Conservation (phyloP, 352 stramenopile species). For the Phytophthora tentaculata region DNA sequence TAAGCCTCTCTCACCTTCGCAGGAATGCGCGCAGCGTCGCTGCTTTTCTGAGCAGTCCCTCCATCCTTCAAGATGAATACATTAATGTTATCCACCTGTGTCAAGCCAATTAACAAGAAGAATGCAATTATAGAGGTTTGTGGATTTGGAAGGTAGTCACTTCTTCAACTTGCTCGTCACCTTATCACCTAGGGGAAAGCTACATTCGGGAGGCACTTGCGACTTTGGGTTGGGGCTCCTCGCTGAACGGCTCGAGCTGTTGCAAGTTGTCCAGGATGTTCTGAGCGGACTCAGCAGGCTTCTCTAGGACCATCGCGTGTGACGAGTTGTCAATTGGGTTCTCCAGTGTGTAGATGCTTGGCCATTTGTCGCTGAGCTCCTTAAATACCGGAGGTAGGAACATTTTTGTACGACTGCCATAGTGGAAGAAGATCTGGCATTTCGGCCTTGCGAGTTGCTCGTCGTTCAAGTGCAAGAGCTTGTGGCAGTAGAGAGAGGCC, state of each 20-base stretch:
- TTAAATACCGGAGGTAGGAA: conserved; percentile 29
- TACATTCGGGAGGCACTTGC: conserved; percentile 9
- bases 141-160: no score
- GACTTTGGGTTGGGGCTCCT: neutral
- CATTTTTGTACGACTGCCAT: conserved; percentile 39
- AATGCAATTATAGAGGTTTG: neutral
- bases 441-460: conserved; percentile 27
- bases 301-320: conserved; percentile 48
- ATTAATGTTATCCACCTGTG: no score
- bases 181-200: no score
- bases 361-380: conserved; percentile 25
- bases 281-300: conserved; percentile 31
- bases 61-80: conserved; percentile 32
- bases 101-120: no score
- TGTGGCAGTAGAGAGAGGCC: conserved; percentile 41
- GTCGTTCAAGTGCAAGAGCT: conserved; percentile 18
- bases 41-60: conserved; percentile 38
- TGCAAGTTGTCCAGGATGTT: conserved; percentile 33
- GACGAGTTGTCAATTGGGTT: conserved; percentile 33
- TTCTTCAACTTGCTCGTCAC: neutral
- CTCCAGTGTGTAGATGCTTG: conserved; percentile 37
- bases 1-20: no score
- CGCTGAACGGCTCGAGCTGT: conserved; percentile 18
- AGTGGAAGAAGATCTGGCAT: conserved; percentile 33
- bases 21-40: conserved; percentile 48